phyloP scores from a whole-genome alignment of 768 basidiomycete species.

The Atractiella rhizophila region DNA sequence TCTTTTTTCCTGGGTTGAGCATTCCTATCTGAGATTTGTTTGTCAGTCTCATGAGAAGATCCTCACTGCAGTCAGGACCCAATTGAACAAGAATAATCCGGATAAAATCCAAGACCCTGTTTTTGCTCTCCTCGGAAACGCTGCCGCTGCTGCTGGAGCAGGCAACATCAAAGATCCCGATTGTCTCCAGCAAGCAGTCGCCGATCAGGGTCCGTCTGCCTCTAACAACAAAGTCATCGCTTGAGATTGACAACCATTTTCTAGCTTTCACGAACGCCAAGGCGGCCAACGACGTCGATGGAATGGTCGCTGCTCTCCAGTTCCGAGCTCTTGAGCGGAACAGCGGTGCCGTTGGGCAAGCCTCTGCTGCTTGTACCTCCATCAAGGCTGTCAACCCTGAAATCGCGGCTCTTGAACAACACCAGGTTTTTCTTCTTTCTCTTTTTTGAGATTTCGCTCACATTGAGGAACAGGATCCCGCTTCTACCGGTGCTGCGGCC shows the following conservation, averaged over 20 bases:
- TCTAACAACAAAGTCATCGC: no score
- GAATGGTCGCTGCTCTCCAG: slow-evolving; percentile 34
- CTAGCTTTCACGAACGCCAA: slow-evolving; percentile 51
- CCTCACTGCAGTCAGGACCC: slow-evolving; percentile 30
- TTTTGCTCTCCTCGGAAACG: slow-evolving; percentile 37
- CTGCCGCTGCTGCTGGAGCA: slow-evolving; percentile 33
- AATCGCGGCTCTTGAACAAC: slow-evolving; percentile 38
- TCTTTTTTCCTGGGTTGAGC: no score
- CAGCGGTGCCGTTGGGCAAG: slow-evolving; percentile 31
- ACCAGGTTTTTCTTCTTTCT: slow-evolving; percentile 26
- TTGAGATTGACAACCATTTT: slow-evolving; percentile 40
- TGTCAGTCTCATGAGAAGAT: slow-evolving; percentile 41
- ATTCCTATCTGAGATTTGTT: no score
- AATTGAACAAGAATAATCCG: slow-evolving; percentile 34
- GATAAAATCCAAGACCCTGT: slow-evolving; percentile 32
- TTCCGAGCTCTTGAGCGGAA: slow-evolving; percentile 44
- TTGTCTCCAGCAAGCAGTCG: slow-evolving; percentile 21
- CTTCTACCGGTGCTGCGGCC: slow-evolving; percentile 32
- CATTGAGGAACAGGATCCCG: slow-evolving; percentile 30
- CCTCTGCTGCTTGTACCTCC: slow-evolving; percentile 30
- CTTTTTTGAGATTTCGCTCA: background rate
- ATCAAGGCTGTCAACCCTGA: slow-evolving; percentile 37
- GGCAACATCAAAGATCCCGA: slow-evolving; percentile 36
- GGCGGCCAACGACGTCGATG: slow-evolving; percentile 32
- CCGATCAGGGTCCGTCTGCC: slow-evolving; percentile 6